These are phyloP conservation scores for Hordeum pubiflorum DNA, from an alignment of 202 grass and related monocot species.

Conservation along the genomic window DNA sequence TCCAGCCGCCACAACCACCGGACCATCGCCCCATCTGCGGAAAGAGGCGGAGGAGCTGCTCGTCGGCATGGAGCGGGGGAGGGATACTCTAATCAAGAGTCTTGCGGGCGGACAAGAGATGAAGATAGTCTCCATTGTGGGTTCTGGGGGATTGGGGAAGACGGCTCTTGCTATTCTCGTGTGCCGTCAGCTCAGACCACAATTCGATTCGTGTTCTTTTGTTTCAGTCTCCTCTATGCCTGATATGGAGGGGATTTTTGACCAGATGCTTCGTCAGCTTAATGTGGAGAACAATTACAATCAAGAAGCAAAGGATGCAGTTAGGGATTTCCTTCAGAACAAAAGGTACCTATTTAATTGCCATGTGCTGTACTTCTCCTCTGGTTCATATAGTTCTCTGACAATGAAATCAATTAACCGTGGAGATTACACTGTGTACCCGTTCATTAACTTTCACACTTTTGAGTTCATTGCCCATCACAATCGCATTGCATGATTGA, in stretches of 20 bases:
- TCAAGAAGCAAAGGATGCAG: neutral
- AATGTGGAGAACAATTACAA: neutral
- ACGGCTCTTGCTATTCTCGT: neutral
- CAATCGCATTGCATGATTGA: neutral
- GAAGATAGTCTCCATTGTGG: neutral
- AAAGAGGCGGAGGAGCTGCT: neutral
- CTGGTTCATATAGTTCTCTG: neutral
- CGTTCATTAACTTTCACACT: neutral
- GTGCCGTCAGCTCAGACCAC: neutral
- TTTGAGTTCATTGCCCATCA: neutral
- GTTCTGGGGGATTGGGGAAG: neutral
- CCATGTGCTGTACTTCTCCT: neutral
- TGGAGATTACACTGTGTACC: neutral
- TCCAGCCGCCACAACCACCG: neutral
- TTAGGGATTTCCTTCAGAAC: neutral
- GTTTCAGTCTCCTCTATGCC: neutral
- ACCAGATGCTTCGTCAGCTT: neutral
- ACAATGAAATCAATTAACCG: neutral
- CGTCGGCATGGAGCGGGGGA: neutral
- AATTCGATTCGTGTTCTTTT: neutral
- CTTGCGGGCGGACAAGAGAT: neutral
- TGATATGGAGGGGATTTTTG: neutral
- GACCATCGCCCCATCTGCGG: neutral
- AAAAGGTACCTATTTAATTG: neutral
- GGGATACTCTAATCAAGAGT: neutral